Percentiles rank a stretch among this genome's conserved stretches.
Conservation (phyloP, 352 stramenopile genomes). For the Phytophthora uliginosa region DNA sequence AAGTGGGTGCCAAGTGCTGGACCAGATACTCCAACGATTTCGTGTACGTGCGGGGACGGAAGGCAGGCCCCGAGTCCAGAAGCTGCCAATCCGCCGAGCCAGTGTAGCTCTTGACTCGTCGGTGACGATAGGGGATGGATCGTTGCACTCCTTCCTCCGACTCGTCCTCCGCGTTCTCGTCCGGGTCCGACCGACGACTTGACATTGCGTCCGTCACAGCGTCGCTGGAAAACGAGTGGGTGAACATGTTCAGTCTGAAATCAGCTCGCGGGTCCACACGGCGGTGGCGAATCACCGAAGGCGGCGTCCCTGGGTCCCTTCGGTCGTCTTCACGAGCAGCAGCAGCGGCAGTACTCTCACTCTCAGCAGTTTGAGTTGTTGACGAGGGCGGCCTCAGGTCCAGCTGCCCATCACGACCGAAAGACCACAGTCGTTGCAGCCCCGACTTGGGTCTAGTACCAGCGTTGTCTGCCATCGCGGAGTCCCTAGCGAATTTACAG, state of each 20-base stretch:
- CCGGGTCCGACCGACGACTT: slow-evolving; percentile 47
- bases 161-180: slow-evolving; percentile 27
- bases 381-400: slow-evolving; percentile 36
- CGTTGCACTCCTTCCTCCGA: slow-evolving; percentile 15
- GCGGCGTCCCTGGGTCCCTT: slow-evolving; percentile 10
- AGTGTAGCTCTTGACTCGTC: slow-evolving; percentile 66
- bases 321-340: slow-evolving; percentile 2
- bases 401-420: slow-evolving; percentile 41
- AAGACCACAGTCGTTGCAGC: slow-evolving; percentile 65
- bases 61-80: slow-evolving; percentile 24
- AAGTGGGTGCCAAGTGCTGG: slow-evolving; percentile 76
- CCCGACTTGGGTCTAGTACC: slow-evolving; percentile 13
- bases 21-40: slow-evolving; percentile 86
- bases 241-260: slow-evolving; percentile 32
- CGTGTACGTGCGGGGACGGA: slow-evolving; percentile 75
- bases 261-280: slow-evolving; percentile 26
- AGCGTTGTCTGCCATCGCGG: slow-evolving; percentile 17
- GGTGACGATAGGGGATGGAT: slow-evolving; percentile 32
- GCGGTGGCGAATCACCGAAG: slow-evolving; percentile 37
- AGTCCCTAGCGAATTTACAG: not conserved
- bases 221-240: slow-evolving; percentile 41
- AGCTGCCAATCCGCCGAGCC: slow-evolving; percentile 39
- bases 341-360: not conserved
- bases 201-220: slow-evolving; percentile 51
- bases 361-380: slow-evolving; percentile 14